Evolutionary conservation across 768 basidiomycete species (phyloP), one percentile per base, ranked within the genome.

Genomic region (Holtermannia corniformis): DNA sequence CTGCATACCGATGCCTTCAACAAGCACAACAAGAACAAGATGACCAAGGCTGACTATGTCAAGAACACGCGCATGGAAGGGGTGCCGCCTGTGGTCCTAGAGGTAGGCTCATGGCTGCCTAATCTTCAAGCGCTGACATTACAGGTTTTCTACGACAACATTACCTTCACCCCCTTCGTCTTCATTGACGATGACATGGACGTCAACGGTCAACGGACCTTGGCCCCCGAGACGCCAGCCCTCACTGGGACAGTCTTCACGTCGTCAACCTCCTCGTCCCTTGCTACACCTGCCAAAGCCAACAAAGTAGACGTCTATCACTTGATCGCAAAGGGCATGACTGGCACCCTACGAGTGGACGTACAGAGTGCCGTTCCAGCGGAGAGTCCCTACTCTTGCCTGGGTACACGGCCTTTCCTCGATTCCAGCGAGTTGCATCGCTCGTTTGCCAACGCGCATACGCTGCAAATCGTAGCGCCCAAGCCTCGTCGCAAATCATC

Each of bases 1-100:
- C 77, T 96, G 47, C 92, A 97, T 68, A 99, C 95, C 16, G 95
- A 99, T 67, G 87, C 85, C 4, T 97, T 97, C 78, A 99, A 99
- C 74, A 87, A 85, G 73, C 88, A 87, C 57, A 97, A 97, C 75
- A 96, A 86, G 75, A 84, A 82, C 49, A 97, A 97, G 75, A 99
- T 99, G 95, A 82, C 85, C 32, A 96, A 93, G 71, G 78, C 81
- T 1, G 92, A 93, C 66, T 99, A 97, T 66, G 76, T 96, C 63
- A 86, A 82, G 75, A 99, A 99, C 63, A 92, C 93, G 0, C 77
- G 80, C 37, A 78, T 96, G 55, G 86, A 90, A 5, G 91, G 92
- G 2, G 79, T 93, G 32, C 76, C 81, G 20, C 77, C 82, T 3
- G 84, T 91, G 64, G 81, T 95, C 23, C 77, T 99, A 49, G 90